Evolutionary conservation across 1,284 basidiomycete genomes (phyloP), one percentile per base, ranked within the genome.

Genomic region (Cutaneotrichosporon cyanovorans): DNA sequence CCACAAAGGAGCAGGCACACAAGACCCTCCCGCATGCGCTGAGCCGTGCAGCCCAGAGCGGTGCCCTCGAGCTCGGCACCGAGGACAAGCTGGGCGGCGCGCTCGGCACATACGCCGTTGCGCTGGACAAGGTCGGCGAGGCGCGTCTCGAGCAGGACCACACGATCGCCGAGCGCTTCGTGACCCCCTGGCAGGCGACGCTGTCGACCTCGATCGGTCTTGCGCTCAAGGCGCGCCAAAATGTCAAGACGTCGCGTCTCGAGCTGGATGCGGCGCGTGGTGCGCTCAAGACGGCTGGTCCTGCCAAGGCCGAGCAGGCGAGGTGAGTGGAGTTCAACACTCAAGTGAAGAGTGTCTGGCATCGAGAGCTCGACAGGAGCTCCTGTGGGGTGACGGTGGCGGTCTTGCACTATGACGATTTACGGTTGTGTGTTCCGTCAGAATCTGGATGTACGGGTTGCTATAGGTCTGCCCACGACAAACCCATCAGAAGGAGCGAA

Each of bases 21-120:
- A 96, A 96, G 80, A 98, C 93, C 2, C 83, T 98, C 39, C 85
- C 91, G 3, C 93, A 97, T 67, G 93, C 95, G 0, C 78, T 97
- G 45, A 80, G 82, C 20, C 83, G 93, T 39, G 85, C 90, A 0
- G 82, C 91, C 1, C 80, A 82, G 42, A 69, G 75, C 4, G 86
- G 85, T 1, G 82, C 85, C 5, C 74, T 87, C 20, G 75, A 79
- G 44, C 56, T 71, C 21, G 77, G 77, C 18, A 71, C 69, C 12
- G 78, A 81, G 9, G 81, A 85, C 59, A 78, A 81, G 53, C 78
- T 93, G 23, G 85, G 81, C 30, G 80, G 80, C 60, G 85, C 85
- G 0, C 77, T 98, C 31, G 79, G 77, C 40, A 72, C 82, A 42
- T 96, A 95, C 67, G 84, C 85, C 0, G 77, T 76, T 30, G 88